These are phyloP conservation scores for Penicillium frequentans DNA, from an alignment of 2,329 filamentous ascomycete genomes.

Conservation along the genomic window DNA sequence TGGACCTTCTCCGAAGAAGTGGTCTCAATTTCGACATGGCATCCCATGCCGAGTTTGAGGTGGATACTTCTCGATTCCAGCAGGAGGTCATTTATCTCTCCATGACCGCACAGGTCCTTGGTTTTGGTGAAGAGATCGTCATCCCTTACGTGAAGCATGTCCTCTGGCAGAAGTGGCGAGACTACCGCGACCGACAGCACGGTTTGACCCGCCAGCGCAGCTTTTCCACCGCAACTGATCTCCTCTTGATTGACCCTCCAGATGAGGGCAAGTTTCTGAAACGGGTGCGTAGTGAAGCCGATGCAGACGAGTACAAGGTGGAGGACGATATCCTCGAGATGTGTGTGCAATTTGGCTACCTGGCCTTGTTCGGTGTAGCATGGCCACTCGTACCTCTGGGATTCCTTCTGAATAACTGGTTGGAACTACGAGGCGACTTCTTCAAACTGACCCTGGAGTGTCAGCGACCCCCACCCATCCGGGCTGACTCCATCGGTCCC, in stretches of 20 bases:
- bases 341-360: conserved; percentile 85
- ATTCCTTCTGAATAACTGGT: conserved; percentile 93
- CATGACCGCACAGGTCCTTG: conserved; percentile 89
- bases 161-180: conserved; percentile 68
- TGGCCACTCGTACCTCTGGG: conserved; percentile 91
- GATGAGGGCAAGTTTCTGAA: conserved; percentile 80
- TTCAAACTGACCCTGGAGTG: conserved; percentile 91
- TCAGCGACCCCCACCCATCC: conserved; percentile 84
- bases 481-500: conserved; percentile 90
- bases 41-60: conserved; percentile 64
- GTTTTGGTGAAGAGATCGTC: conserved; percentile 78
- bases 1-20: conserved; percentile 75
- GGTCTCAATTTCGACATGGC: conserved; percentile 15
- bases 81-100: conserved; percentile 96
- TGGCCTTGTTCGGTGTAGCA: conserved; percentile 86
- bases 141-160: conserved; percentile 82
- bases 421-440: conserved; percentile 89
- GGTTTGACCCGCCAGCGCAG: conserved; percentile 35
- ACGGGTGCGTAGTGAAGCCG: conserved; percentile 78
- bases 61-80: conserved; percentile 79
- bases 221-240: conserved; percentile 43
- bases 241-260: conserved; percentile 62
- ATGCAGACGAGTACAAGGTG: conserved; percentile 83
- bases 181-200: conserved; percentile 25
- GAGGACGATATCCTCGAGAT: conserved; percentile 90